Evolutionary conservation across 1,284 basidiomycete genomes (phyloP).

Genomic region (Puccinia horiana): DNA sequence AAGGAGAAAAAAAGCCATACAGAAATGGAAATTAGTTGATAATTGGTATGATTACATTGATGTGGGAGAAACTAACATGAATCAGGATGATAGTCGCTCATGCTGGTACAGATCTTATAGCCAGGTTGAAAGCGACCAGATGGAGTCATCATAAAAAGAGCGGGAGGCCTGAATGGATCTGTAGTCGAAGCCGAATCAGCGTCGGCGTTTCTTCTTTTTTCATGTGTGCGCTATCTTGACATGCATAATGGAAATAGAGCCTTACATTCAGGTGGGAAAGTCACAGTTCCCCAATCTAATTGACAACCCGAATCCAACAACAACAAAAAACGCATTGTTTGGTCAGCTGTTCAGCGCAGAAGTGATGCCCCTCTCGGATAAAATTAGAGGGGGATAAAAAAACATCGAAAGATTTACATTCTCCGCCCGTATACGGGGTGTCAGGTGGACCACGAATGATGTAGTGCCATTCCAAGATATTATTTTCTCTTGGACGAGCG

Average conservation of each 20-base stretch:
- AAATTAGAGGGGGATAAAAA: not conserved
- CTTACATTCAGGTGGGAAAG: conserved; percentile 27
- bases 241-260: not conserved
- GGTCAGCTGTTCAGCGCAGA: too few species aligned
- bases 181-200: not conserved
- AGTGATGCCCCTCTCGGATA: not conserved
- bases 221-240: not conserved
- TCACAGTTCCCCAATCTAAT: conserved; percentile 33
- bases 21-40: not conserved
- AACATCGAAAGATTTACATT: conserved; percentile 49
- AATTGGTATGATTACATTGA: not conserved
- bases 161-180: conserved; percentile 43
- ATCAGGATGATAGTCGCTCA: conserved; percentile 46
- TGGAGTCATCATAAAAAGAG: conserved; percentile 25
- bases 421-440: conserved; percentile 57
- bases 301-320: not conserved
- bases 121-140: conserved; percentile 20
- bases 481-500: conserved; percentile 57
- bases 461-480: conserved; percentile 59
- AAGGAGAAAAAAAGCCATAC: not conserved
- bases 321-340: too few species aligned
- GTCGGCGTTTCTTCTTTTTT: not conserved
- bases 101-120: conserved; percentile 6
- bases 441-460: conserved; percentile 58
- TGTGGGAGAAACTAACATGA: conserved; percentile 9